Base-by-base conservation (phyloP, 73 alveolate species). In the Breviolum minutum region DNA sequence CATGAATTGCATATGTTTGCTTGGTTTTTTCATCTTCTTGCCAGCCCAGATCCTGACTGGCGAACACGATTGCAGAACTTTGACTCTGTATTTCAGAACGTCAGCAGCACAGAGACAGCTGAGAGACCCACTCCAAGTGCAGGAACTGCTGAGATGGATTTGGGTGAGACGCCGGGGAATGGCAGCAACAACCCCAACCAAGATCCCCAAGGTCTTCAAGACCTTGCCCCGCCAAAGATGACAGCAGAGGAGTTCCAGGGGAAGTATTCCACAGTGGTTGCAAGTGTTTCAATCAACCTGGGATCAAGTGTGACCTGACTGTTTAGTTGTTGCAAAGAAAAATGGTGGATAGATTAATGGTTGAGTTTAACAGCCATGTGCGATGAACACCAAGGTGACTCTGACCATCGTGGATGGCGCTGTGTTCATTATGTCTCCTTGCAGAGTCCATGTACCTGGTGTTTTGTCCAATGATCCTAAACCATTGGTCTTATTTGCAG, bases 181-280 rank as follows among this genome's bases (percentile, higher is more conserved):
- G 63, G 11, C 87, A 30, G 64, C 16, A 26, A 30, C 26, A 13
- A 22, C 12, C 87, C 87, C 20, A 22, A 2, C 2, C 24, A 63
- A 9, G 16, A 26, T 29, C 26, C 1, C 54, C 83, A 13, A 1
- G 62, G 6, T 5, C 64, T 63, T 8, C 83, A 13, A 1, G 62
- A 30, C 24, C 64, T 63, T 8, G 79, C 3, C 11, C 79, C 77
- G 32, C 94, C 63, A 54, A 20, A 22, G 27, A 7, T 85, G 80
- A 61, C 80, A 66, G 79, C 66, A 17, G 94, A 85, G 26, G 94
- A 85, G 79, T 85, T 85, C 79, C 10, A 85, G 40, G 62, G n/a
- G 29, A 85, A 85, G 94, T 63, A 29, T 63, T 63, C 80, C 63
- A 63, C 77, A 19, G 80, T 85, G 60, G 29, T 27, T 32, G 94